A percentile compares a stretch with the other conserved stretches of the same genome.
Evolutionary conservation across 306 rosid genomes (phyloP).

Genomic region (Sophora flavescens): DNA sequence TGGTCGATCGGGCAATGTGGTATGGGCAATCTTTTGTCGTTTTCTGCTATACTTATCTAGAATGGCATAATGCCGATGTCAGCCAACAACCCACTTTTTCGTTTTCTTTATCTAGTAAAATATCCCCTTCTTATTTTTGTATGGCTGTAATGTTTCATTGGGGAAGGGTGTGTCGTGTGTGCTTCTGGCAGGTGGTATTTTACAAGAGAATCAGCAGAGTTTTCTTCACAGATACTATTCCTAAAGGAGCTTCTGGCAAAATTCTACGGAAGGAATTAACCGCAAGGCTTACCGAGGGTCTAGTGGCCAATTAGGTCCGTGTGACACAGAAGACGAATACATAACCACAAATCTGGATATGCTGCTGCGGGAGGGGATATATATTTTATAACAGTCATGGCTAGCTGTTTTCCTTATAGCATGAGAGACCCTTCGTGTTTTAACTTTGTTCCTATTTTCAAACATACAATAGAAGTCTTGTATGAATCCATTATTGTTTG

Average conservation of each 20-base stretch:
- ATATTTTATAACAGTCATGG: neutral
- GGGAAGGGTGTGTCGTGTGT: neutral
- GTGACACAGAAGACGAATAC: neutral
- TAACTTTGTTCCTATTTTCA: neutral
- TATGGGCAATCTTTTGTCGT: no score
- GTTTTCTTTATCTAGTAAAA: no score
- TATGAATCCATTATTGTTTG: neutral
- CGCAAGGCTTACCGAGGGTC: slow-evolving; percentile 53
- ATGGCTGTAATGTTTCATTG: neutral
- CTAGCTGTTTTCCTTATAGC: neutral
- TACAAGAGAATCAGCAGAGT: slow-evolving; percentile 78
- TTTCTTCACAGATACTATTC: slow-evolving; percentile 74
- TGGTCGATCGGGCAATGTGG: no score
- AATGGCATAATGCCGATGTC: no score
- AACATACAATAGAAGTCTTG: neutral
- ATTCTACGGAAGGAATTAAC: slow-evolving; percentile 74
- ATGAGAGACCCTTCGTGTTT: neutral
- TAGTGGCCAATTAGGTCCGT: slow-evolving; percentile 46
- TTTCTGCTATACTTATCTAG: no score
- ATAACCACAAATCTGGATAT: neutral
- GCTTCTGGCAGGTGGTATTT: slow-evolving; percentile 71
- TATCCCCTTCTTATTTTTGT: no score
- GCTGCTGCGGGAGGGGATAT: neutral
- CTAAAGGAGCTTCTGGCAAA: slow-evolving; percentile 85
- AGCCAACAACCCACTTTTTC: no score